Evolutionary conservation across 1,139 yeast species (phyloP).

Genomic region (Yamadazyma sp.): DNA sequence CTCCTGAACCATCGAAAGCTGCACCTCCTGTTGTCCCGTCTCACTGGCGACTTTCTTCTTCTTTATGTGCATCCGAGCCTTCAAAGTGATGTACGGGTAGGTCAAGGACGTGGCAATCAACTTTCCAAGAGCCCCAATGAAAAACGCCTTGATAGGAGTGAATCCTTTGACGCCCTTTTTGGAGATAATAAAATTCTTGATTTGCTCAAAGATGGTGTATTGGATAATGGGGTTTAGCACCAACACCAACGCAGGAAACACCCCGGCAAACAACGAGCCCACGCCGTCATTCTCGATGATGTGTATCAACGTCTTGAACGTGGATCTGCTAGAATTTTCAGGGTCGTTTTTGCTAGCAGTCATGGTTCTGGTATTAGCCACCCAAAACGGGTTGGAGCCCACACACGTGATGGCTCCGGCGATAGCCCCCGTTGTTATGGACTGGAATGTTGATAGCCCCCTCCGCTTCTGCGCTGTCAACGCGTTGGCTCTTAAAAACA

Average conservation of each 20-base stretch:
- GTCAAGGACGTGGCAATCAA: slow-evolving; percentile 83
- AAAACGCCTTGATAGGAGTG: slow-evolving; percentile 70
- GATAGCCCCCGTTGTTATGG: slow-evolving; percentile 76
- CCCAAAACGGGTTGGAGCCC: slow-evolving; percentile 95
- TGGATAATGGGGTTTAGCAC: slow-evolving; percentile 90
- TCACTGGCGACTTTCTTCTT: slow-evolving; percentile 29
- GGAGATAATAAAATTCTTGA: slow-evolving; percentile 64
- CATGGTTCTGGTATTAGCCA: slow-evolving; percentile 81
- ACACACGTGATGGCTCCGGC: slow-evolving; percentile 88
- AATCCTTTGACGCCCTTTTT: slow-evolving; percentile 47
- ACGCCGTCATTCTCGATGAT: slow-evolving; percentile 74
- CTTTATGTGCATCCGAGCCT: slow-evolving; percentile 81
- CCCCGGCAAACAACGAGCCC: slow-evolving; percentile 74
- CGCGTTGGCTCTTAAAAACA: slow-evolving; percentile 45
- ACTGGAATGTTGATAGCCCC: slow-evolving; percentile 65
- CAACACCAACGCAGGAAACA: slow-evolving; percentile 81
- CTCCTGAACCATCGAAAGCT: slow-evolving; percentile 44
- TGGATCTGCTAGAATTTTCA: slow-evolving; percentile 26
- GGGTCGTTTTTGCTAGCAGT: slow-evolving; percentile 48
- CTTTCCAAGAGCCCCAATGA: slow-evolving; percentile 88
- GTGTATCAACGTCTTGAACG: slow-evolving; percentile 56
- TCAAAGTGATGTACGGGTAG: slow-evolving; percentile 87
- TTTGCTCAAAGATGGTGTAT: slow-evolving; percentile 87
- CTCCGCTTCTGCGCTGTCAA: slow-evolving; percentile 24
- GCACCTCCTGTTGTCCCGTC: slow-evolving; percentile 17